Base-by-base conservation (phyloP, 768 basidiomycete genomes). In the Obba rivulosa region DNA sequence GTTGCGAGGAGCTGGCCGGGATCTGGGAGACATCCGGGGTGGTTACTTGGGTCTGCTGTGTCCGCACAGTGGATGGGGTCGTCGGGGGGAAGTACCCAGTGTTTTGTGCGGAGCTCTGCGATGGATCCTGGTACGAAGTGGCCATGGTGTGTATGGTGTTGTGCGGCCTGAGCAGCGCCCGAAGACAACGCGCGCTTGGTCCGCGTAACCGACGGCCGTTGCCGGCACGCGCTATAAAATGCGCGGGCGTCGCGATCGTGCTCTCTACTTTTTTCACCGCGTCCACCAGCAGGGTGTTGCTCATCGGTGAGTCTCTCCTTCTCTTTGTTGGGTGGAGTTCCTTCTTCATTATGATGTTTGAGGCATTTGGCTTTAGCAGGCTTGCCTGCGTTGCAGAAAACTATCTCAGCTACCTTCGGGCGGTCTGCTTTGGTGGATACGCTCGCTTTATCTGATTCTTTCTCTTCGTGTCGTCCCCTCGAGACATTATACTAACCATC, bases 331-430 rank as follows among this genome's bases (percentile, higher is more conserved):
- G 14, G 13, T 34, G 18, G 25, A 39, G 14, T 8, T n/a, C 8
- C 18, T 37, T 40, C 23, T 45, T 43, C 41, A 43, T 46, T 54
- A 80, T 83, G 86, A 88, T 88, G 85, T 82, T 86, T 87, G 86
- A 88, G 86, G 86, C 86, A 88, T 87, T 87, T 88, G 85, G 86
- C 86, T 87, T 87, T 87, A 88, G 85, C 79, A 71, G 77, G 74
- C 13, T 59, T 56, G 68, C 79, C 77, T 78, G 81, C 83, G 72
- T 66, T 88, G 87, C 82, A 85, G 86, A 89, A 83, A 80, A 57
- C 64, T 75, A 86, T 79, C 87, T 89, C 87, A 88, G 85, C 86
- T 88, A 88, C 87, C 87, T 89, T 86, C 83, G 79, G 79, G 74
- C 71, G 66, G 58, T 64, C 28, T 63, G 63, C 68, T 66, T 72